Percentiles rank a stretch among this genome's conserved stretches.
phyloP scores from a whole-genome alignment of 2,329 filamentous ascomycete species.

The Thelonectria olida region DNA sequence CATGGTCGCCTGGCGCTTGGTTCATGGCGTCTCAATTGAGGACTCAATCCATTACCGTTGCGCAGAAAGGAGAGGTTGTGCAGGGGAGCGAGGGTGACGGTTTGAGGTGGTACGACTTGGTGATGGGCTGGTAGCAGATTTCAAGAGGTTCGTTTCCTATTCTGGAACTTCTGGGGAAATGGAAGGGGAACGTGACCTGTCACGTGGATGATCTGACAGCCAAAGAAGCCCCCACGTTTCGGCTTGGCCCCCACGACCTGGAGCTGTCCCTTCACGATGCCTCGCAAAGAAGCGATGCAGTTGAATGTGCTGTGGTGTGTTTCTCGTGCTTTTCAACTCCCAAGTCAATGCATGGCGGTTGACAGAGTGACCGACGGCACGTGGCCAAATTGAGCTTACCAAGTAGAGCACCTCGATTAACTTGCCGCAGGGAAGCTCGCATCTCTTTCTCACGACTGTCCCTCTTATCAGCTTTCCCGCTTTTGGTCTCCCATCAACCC shows the following conservation, averaged over 20 bases:
- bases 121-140: conserved; percentile 27
- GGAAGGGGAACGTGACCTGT: conserved; percentile 29
- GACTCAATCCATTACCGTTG: conserved; percentile 39
- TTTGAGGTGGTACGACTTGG: conserved; percentile 37
- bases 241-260: not conserved
- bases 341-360: too few relatives aligned
- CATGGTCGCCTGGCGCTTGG: conserved; percentile 43
- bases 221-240: not conserved
- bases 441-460: too few relatives aligned
- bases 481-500: too few relatives aligned
- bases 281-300: too few relatives aligned
- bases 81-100: conserved; percentile 11
- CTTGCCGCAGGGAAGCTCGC: too few relatives aligned
- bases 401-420: too few relatives aligned
- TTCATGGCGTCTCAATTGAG: conserved; percentile 40
- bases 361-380: too few relatives aligned
- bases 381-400: too few relatives aligned
- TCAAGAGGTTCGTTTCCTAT: conserved; percentile 31
- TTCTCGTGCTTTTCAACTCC: too few relatives aligned
- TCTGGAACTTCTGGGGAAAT: conserved; percentile 33
- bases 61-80: conserved; percentile 10
- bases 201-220: conserved; percentile 26
- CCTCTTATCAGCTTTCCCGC: too few relatives aligned
- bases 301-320: too few relatives aligned
- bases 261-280: not conserved